Percentiles rank a stretch among this genome's conserved stretches.
Conservation (phyloP, 345 rosid species). For the Trapa bicornis region DNA sequence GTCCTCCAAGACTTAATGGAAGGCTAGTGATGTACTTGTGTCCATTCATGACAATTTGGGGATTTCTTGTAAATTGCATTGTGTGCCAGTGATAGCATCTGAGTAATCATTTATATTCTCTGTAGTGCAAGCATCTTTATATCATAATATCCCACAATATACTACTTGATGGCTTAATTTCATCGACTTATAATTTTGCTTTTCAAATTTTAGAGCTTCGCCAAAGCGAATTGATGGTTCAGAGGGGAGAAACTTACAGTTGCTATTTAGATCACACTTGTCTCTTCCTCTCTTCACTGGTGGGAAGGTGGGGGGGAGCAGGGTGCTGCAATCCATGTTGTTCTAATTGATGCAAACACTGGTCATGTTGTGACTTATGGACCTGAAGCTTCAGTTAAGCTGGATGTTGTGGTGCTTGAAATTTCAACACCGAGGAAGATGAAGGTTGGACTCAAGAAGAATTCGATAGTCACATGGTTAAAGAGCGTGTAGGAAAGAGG, state of each 20-base stretch:
- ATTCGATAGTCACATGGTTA: constrained; percentile 85
- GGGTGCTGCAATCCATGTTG: constrained; percentile 84
- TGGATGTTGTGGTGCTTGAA: constrained; percentile 89
- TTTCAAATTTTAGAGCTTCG: constrained; percentile 40
- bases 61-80: not conserved
- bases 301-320: constrained; percentile 99
- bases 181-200: not conserved
- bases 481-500: constrained; percentile 95
- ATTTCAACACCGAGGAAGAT: constrained; percentile 81
- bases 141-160: not conserved
- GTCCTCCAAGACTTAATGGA: constrained; percentile 82
- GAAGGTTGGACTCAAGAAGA: constrained; percentile 89
- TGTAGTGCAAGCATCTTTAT: not conserved
- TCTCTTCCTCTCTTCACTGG: constrained; percentile 98
- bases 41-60: not conserved
- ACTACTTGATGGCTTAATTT: not conserved
- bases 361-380: constrained; percentile 72
- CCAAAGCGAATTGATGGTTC: constrained; percentile 90
- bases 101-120: not conserved
- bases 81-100: not conserved
- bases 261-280: constrained; percentile 73
- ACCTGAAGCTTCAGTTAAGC: constrained; percentile 61
- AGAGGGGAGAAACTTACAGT: constrained; percentile 62
- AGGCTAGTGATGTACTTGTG: constrained; percentile 24
- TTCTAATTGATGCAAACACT: constrained; percentile 56